Percentiles rank a stretch among this genome's conserved stretches.
Conservation (phyloP, 768 basidiomycete species). For the Amanita pallidorosea region DNA sequence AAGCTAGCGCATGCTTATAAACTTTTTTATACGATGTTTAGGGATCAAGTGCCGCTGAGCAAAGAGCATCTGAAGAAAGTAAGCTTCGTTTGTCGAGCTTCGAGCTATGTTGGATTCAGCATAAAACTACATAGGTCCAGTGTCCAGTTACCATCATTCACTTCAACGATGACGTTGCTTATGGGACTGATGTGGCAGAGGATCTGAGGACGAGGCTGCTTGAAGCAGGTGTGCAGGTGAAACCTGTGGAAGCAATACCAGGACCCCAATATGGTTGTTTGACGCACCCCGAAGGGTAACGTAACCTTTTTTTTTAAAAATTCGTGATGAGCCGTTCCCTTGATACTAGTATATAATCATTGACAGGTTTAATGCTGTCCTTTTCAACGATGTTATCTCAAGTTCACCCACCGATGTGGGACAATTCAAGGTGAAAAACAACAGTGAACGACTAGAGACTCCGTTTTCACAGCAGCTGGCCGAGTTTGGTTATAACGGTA, state of each 20-base stretch:
- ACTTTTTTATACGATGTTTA: background rate
- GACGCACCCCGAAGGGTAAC: conserved; percentile 15
- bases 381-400: background rate
- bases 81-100: background rate
- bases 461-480: background rate
- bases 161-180: conserved; percentile 19
- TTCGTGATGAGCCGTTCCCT: background rate
- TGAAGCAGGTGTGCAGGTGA: conserved; percentile 10
- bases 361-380: background rate
- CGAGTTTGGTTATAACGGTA: background rate
- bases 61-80: conserved; percentile 12
- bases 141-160: conserved; percentile 21
- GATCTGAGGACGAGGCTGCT: background rate
- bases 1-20: background rate
- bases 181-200: conserved; percentile 2
- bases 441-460: background rate
- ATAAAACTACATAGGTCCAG: conserved; percentile 9
- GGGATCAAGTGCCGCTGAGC: conserved; percentile 2
- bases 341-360: background rate
- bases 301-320: conserved; percentile 1
- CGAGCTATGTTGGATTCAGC: background rate
- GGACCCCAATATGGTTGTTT: conserved; percentile 20
- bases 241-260: conserved; percentile 5
- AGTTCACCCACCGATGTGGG: background rate
- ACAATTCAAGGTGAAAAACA: background rate